Percentiles rank a stretch among this genome's conserved stretches.
phyloP scores from a whole-genome alignment of 2,329 filamentous ascomycete species.

The Beauveria australis region DNA sequence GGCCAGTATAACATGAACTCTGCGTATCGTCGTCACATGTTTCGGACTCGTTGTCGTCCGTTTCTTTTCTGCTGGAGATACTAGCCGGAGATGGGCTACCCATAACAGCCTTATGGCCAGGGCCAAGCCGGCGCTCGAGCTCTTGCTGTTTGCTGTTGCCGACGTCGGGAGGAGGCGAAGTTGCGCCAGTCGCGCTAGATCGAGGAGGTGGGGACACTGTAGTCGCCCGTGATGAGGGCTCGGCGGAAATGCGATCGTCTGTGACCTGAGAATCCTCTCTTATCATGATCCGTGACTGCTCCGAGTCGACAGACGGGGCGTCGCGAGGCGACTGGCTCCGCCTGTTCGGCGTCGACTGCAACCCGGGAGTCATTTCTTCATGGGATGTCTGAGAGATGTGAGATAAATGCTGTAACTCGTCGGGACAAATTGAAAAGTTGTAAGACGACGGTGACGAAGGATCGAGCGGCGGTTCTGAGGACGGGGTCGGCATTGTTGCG shows the following conservation, averaged over 20 bases:
- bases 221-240: constrained; percentile 29
- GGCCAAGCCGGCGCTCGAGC: background rate
- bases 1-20: constrained; percentile 4
- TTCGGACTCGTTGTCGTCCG: background rate
- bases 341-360: constrained; percentile 9
- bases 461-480: constrained; percentile 32
- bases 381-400: constrained; percentile 20
- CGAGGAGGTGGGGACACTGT: constrained; percentile 37
- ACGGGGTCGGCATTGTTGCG: constrained; percentile 37
- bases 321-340: constrained; percentile 5
- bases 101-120: background rate
- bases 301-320: background rate
- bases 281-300: constrained; percentile 14
- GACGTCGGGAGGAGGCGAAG: constrained; percentile 25
- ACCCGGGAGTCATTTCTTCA: constrained; percentile 15
- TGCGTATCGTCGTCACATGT: background rate
- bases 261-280: constrained; percentile 20
- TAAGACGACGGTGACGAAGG: constrained; percentile 29
- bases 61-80: background rate
- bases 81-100: background rate
- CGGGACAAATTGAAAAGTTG: constrained; percentile 35
- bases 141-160: constrained; percentile 25
- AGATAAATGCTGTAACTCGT: constrained; percentile 27
- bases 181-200: constrained; percentile 24
- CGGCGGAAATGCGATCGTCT: constrained; percentile 20